These are phyloP conservation scores for Zygosaccharomyces lentus DNA, from an alignment of 805 yeast genomes.

Conservation along the genomic window DNA sequence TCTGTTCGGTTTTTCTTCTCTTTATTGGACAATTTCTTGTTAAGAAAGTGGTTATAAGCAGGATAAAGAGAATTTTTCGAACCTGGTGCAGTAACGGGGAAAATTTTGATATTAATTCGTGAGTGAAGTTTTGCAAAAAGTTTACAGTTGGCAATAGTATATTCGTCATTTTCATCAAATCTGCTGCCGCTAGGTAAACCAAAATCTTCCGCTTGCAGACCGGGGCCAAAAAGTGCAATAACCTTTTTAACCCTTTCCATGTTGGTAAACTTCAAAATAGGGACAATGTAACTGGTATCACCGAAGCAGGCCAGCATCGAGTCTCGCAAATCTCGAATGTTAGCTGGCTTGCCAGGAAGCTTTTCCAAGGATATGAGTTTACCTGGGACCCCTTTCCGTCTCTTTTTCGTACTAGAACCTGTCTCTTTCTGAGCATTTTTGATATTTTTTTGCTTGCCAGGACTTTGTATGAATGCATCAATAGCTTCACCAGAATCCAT, in stretches of 20 bases:
- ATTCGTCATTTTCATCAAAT: slow-evolving; percentile 13
- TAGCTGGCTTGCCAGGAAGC: not conserved
- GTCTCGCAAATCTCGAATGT: slow-evolving; percentile 1
- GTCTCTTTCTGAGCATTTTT: not conserved
- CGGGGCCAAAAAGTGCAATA: slow-evolving; percentile 61
- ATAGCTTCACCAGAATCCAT: not conserved
- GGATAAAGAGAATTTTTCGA: slow-evolving; percentile 52
- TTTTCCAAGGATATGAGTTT: not conserved
- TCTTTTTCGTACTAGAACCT: not conserved
- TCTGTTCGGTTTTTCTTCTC: slow-evolving; percentile 45
- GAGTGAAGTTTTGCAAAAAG: not conserved
- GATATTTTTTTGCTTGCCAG: not conserved
- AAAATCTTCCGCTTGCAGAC: slow-evolving; percentile 48
- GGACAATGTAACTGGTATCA: not conserved
- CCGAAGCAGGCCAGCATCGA: not conserved
- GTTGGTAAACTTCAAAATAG: not conserved
- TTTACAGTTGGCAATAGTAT: slow-evolving; percentile 7
- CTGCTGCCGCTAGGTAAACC: slow-evolving; percentile 17
- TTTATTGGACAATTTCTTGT: slow-evolving; percentile 51
- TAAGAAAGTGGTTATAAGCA: slow-evolving; percentile 50
- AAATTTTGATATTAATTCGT: slow-evolving; percentile 18
- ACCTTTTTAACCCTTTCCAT: slow-evolving; percentile 44
- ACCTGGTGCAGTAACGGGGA: slow-evolving; percentile 65
- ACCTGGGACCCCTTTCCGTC: not conserved
- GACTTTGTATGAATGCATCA: not conserved